These are phyloP conservation scores for Irpex sp. DNA, from an alignment of 1,284 basidiomycete genomes.

Conservation along the genomic window DNA sequence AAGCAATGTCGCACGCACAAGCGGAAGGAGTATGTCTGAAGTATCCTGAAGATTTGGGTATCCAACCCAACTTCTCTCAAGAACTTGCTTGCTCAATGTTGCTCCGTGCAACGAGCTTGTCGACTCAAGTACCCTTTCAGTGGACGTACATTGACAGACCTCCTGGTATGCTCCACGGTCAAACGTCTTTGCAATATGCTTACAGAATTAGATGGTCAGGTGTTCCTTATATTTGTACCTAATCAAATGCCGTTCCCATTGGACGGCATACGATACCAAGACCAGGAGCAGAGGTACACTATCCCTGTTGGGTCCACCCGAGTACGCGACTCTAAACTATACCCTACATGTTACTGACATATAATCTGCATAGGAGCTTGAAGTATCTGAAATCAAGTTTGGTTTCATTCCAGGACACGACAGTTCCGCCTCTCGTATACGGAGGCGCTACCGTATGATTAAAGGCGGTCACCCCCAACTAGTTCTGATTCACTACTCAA, in stretches of 20 bases:
- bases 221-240: slow-evolving; percentile 58
- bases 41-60: slow-evolving; percentile 59
- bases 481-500: slow-evolving; percentile 67
- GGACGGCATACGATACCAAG: slow-evolving; percentile 71
- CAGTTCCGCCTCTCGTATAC: slow-evolving; percentile 54
- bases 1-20: background rate
- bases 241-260: slow-evolving; percentile 53
- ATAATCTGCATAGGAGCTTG: slow-evolving; percentile 53
- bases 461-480: slow-evolving; percentile 71
- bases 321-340: slow-evolving; percentile 33
- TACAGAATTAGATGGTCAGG: slow-evolving; percentile 53
- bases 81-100: slow-evolving; percentile 62
- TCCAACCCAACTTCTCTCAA: slow-evolving; percentile 50
- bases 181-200: background rate
- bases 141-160: slow-evolving; percentile 77
- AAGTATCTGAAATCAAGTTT: slow-evolving; percentile 65
- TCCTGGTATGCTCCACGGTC: slow-evolving; percentile 39
- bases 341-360: background rate
- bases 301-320: slow-evolving; percentile 45
- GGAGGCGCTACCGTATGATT: slow-evolving; percentile 63
- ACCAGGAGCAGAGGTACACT: slow-evolving; percentile 56
- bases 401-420: slow-evolving; percentile 72
- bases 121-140: slow-evolving; percentile 54
- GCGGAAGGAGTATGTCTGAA: slow-evolving; percentile 50
- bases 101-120: slow-evolving; percentile 48